Base-by-base conservation (phyloP, 1,284 basidiomycete genomes). In the Rhodotorula sp. region DNA sequence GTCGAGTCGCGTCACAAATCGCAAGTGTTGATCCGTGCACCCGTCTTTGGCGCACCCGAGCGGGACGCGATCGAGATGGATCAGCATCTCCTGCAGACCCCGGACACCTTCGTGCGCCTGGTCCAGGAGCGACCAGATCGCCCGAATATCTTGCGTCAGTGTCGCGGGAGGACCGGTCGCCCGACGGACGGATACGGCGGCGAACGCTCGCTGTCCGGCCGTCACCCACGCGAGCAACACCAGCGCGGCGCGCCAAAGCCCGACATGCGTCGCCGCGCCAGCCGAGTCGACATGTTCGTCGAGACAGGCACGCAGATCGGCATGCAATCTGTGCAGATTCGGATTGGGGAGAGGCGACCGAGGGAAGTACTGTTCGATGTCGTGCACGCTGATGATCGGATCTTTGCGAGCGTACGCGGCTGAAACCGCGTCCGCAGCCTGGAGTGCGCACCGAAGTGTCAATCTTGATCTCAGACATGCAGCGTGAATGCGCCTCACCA, bases 1-100 rank as follows among this genome's bases (percentile, higher is more conserved):
- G 44, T 70, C 68, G 29, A 73, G 68, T 2, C 71, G 64, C 3
- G 72, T 71, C 29, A 68, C 59, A 60, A 68, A 71, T 15, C 72
- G 68, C 5, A 73, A 64, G 29, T 73, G 71, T 49, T 71, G 55
- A 30, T 70, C 63, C 17, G 62, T 26, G 45, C 69, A 71, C 5
- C 64, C 64, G 57, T 73, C 72, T n/a, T 53, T n/a, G 4, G 33
- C 45, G 60, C 72, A 73, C 0, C 69, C 72, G 2, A 12, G 7
- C 17, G 72, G 72, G 4, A 60, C 42, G 54, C 62, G 54, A 22
- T 20, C 20, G 53, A 73, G 55, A 49, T 71, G 67, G 30, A 73
- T 55, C 37, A 73, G 55, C 42, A 68, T 57, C 20, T 66, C 49
- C 29, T 73, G 72, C 4, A 73, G 12, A 22, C 15, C 14, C 17